Evolutionary conservation across 2,329 filamentous ascomycete species (phyloP).

Genomic region (Triangularia setosa): DNA sequence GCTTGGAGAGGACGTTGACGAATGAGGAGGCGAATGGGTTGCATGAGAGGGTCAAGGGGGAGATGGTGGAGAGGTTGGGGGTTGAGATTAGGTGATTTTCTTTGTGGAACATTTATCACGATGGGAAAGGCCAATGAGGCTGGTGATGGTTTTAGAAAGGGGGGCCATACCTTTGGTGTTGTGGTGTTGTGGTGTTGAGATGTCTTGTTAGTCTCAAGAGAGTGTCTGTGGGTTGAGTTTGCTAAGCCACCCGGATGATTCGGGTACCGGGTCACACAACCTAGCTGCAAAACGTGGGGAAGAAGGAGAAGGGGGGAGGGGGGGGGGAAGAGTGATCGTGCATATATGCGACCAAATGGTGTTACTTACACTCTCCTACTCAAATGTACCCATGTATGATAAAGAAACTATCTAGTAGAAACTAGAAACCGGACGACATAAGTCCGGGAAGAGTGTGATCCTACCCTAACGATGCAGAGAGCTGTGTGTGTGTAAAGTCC

Average conservation of each 20-base stretch:
- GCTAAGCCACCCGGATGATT: background rate
- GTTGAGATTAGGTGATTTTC: conserved; percentile 66
- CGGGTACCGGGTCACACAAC: background rate
- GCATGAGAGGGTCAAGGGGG: conserved; percentile 63
- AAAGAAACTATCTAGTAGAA: background rate
- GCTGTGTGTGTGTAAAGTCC: background rate
- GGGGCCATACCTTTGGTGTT: too few species aligned
- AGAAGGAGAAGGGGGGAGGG: too few species aligned
- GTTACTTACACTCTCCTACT: background rate
- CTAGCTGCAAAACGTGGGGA: background rate
- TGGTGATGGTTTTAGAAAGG: background rate
- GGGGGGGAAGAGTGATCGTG: background rate
- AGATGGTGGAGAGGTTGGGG: conserved; percentile 66
- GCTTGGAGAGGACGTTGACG: conserved; percentile 83
- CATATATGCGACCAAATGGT: background rate
- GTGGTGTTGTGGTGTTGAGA: background rate
- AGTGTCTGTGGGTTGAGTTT: background rate
- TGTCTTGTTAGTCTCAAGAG: too few species aligned
- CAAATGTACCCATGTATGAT: background rate
- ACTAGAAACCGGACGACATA: background rate
- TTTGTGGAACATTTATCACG: too few species aligned
- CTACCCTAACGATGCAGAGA: background rate
- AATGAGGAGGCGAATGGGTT: conserved; percentile 74
- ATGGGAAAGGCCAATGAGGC: background rate
- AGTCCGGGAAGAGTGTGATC: background rate